Percentiles rank a stretch among this genome's conserved stretches.
These are phyloP conservation scores for Oryza australiensis DNA, from an alignment of 176 grass and related monocot species.

Conservation along the genomic window DNA sequence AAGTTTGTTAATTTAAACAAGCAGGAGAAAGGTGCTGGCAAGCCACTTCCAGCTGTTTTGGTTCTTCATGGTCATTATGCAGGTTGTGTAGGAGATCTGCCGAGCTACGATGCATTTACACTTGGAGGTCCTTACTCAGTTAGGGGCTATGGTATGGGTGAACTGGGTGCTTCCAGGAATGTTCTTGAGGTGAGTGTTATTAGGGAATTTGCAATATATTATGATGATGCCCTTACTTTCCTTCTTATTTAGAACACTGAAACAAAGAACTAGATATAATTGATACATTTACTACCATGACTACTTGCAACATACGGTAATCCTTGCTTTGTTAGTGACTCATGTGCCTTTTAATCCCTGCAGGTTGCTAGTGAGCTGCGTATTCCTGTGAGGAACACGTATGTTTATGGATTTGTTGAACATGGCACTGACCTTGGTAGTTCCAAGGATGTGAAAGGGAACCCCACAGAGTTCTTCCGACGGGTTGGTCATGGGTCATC, in stretches of 20 bases:
- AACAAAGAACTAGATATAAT: not conserved
- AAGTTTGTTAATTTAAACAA: conserved; percentile 91
- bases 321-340: conserved; percentile 1
- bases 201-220: not conserved
- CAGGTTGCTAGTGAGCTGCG: conserved; percentile 82
- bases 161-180: conserved; percentile 90
- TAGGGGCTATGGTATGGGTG: conserved; percentile 85
- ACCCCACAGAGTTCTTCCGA: conserved; percentile 91
- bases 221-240: not conserved
- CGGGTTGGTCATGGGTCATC: conserved; percentile 88
- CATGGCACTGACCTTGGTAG: conserved; percentile 93
- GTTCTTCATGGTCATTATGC: conserved; percentile 95
- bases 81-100: conserved; percentile 89
- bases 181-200: conserved; percentile 79
- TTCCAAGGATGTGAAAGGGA: conserved; percentile 96
- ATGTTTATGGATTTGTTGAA: conserved; percentile 82
- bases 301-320: not conserved
- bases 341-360: conserved; percentile 20
- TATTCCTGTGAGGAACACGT: conserved; percentile 76
- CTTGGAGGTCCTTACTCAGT: conserved; percentile 96
- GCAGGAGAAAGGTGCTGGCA: conserved; percentile 72
- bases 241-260: conserved; percentile 1
- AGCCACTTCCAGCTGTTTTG: conserved; percentile 76
- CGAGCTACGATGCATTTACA: conserved; percentile 92
- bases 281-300: not conserved